Evolutionary conservation across 192 early-diverging fungal species (phyloP), one percentile per base, ranked within the genome.

Genomic region (Backusella mclennaniae): DNA sequence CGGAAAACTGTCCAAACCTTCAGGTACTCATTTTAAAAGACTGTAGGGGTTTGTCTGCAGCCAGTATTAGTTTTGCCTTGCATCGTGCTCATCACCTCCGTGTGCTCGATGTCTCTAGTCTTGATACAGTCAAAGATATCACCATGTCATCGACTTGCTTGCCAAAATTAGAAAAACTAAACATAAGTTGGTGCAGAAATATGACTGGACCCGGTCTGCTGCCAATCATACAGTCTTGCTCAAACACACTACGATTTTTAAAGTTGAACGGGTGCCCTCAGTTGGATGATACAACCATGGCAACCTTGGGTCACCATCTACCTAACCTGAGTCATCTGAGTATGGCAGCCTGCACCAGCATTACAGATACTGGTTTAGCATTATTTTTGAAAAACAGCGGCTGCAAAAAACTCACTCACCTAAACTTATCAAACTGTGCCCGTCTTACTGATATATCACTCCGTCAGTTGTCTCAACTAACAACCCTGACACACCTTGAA

Each of bases 111-210:
- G 36, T 88, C 6, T 71, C 82, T 0, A 79, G 85, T 19, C 70
- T 88, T 11, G 76, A 78, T 6, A 75, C 78, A 9, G 82, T 88
- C 66, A 88, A 84, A 49, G 79, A 86, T 67, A 52, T 70, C 17
- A 86, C 84, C 0, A 82, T 88, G 4, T 73, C 74, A 79, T 85
- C 49, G 76, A 29, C 26, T 14, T 29, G 23, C n/a, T 75, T 75
- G 53, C 84, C 79, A 7, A 67, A 76, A 8, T 75, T 88, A 3
- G 78, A 81, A 41, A 76, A 74, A 23, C 74, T 88, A 6, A 86
- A 88, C 44, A 33, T 88, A 6, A 81, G 82, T 1, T 88, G 87
- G 87, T 88, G 87, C 66, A 79, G 83, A 12, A 81, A 86, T 42
- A 86, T 88, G 68, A 82, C 82, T 5, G 83, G 83, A 0, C 46